Evolutionary conservation across 2,329 filamentous ascomycete genomes (phyloP).

Genomic region (Coniochaeta hoffmannii): DNA sequence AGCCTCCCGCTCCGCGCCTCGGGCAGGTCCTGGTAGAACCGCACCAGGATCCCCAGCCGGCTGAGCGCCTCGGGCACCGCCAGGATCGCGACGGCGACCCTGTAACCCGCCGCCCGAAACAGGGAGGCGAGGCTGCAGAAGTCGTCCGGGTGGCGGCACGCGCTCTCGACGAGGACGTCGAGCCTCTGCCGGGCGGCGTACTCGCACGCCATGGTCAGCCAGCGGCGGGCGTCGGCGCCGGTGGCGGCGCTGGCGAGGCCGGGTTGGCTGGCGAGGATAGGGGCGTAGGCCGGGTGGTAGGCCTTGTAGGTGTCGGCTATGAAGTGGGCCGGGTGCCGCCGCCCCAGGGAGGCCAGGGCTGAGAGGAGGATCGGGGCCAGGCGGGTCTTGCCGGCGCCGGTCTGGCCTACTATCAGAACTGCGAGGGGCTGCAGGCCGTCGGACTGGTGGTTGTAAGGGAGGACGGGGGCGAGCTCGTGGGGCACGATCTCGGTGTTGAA

Average conservation of each 20-base stretch:
- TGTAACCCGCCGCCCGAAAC: slow-evolving; percentile 27
- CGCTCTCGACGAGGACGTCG: slow-evolving; percentile 36
- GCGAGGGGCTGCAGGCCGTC: slow-evolving; percentile 24
- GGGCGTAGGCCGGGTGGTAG: slow-evolving; percentile 34
- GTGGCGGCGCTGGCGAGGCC: slow-evolving; percentile 30
- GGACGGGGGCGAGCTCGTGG: slow-evolving; percentile 20
- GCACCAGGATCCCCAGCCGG: slow-evolving; percentile 31
- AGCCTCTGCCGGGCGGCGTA: slow-evolving; percentile 21
- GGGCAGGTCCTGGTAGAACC: slow-evolving; percentile 27
- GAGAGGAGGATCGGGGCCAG: slow-evolving; percentile 29
- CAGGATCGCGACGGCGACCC: slow-evolving; percentile 31
- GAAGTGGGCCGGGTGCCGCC: slow-evolving; percentile 27
- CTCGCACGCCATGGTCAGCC: slow-evolving; percentile 32
- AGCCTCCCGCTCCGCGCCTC: slow-evolving; percentile 27
- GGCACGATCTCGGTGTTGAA: slow-evolving; percentile 18
- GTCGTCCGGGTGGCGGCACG: slow-evolving; percentile 35
- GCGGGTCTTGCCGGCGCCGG: slow-evolving; percentile 40
- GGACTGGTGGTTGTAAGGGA: slow-evolving; percentile 1
- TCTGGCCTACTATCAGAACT: slow-evolving; percentile 38
- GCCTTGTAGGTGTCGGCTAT: slow-evolving; percentile 42
- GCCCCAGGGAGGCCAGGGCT: slow-evolving; percentile 17
- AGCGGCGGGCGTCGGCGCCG: slow-evolving; percentile 32
- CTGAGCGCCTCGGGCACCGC: slow-evolving; percentile 34
- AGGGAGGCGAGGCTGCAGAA: slow-evolving; percentile 26
- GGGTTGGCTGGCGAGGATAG: slow-evolving; percentile 19